Evolutionary conservation across 2,329 filamentous ascomycete species (phyloP).

Genomic region (Microcyclospora tardicrescens): DNA sequence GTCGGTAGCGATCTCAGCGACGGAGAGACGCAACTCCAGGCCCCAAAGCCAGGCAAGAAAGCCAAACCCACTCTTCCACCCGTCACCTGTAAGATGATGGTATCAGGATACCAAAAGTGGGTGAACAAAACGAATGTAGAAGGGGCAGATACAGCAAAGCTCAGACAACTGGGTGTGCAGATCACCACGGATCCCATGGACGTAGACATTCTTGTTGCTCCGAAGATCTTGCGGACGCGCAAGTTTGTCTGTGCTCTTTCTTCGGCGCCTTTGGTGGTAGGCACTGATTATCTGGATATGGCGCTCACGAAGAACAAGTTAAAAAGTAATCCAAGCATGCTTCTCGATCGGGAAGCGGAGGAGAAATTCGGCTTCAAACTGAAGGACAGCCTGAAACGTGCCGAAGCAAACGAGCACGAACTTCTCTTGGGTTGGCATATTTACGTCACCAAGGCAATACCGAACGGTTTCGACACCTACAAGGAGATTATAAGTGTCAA

Average conservation of each 20-base stretch:
- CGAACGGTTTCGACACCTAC: constrained; percentile 73
- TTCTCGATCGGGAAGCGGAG: constrained; percentile 58
- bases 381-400: constrained; percentile 53
- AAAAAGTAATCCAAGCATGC: constrained; percentile 51
- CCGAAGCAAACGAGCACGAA: constrained; percentile 60
- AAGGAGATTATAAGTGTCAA: constrained; percentile 78
- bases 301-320: constrained; percentile 55
- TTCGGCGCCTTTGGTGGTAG: constrained; percentile 63
- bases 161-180: constrained; percentile 71
- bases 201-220: constrained; percentile 79
- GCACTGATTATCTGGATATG: constrained; percentile 63
- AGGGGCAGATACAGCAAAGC: constrained; percentile 66
- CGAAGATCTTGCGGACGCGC: constrained; percentile 72
- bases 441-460: constrained; percentile 71
- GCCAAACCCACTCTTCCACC: constrained; percentile 42
- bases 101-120: constrained; percentile 81
- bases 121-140: constrained; percentile 59
- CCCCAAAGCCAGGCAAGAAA: constrained; percentile 34
- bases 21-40: constrained; percentile 31
- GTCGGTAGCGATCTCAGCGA: constrained; percentile 32
- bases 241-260: constrained; percentile 89
- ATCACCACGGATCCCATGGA: constrained; percentile 62
- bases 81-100: constrained; percentile 60
- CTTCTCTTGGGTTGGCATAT: constrained; percentile 66
- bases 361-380: constrained; percentile 57